Conservation (phyloP, 805 yeast species). For the Candida sanyiensis region DNA sequence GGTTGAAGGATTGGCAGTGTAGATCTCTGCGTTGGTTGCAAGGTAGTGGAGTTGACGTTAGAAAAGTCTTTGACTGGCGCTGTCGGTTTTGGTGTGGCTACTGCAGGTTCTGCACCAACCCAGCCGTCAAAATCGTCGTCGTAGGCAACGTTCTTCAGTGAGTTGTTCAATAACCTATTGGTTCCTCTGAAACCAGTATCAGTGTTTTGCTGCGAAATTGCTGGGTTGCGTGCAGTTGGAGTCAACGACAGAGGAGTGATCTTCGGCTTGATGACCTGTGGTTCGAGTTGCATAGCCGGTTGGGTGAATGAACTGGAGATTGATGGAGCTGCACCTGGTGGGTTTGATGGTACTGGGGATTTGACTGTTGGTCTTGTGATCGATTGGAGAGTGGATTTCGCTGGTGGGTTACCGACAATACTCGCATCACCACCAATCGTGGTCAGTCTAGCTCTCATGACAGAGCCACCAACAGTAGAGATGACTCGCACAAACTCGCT, state of each 20-base stretch:
- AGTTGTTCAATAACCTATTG: slow-evolving; percentile 4
- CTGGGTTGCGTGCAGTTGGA: slow-evolving; percentile 11
- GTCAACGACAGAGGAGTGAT: slow-evolving; percentile 19
- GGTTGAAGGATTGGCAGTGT: slow-evolving; percentile 5
- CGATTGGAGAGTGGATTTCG: neutral
- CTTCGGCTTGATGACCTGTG: slow-evolving; percentile 11
- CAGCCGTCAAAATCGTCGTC: slow-evolving; percentile 22
- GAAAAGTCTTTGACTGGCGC: neutral
- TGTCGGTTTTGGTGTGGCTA: neutral
- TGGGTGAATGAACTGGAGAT: slow-evolving; percentile 6
- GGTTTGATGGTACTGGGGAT: slow-evolving; percentile 14
- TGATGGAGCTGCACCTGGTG: too few species aligned
- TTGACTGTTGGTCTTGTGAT: slow-evolving; percentile 13
- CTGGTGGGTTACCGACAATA: neutral
- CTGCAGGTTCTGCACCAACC: slow-evolving; percentile 20
- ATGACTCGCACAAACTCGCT: slow-evolving; percentile 34
- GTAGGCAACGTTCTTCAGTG: slow-evolving; percentile 6
- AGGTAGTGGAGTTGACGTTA: slow-evolving; percentile 1
- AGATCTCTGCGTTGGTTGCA: slow-evolving; percentile 12
- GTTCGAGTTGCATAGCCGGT: slow-evolving; percentile 4
- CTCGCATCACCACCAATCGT: slow-evolving; percentile 1
- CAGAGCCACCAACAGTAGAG: slow-evolving; percentile 1
- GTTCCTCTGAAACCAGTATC: neutral
- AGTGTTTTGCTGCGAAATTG: neutral
- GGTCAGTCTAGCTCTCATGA: slow-evolving; percentile 3